Evolutionary conservation across 768 basidiomycete genomes (phyloP).

Genomic region (Leccinellum albellum): DNA sequence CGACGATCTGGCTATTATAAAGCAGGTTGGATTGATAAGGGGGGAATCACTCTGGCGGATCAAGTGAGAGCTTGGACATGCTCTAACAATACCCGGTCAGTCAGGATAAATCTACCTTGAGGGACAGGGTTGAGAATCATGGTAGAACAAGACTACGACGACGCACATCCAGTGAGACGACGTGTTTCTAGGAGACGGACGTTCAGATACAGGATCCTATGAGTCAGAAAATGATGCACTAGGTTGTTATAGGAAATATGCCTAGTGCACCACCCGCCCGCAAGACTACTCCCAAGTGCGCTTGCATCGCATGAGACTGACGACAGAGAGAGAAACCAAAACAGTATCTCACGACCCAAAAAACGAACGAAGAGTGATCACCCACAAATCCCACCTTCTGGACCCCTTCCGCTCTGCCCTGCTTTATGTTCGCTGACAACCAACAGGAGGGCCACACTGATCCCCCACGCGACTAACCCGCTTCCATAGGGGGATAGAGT

Average conservation of each 20-base stretch:
- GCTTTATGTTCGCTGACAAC: conserved; percentile 78
- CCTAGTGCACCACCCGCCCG: conserved; percentile 92
- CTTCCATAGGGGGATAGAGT: conserved; percentile 50
- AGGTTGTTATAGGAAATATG: conserved; percentile 77
- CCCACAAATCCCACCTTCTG: conserved; percentile 82
- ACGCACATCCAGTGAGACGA: conserved; percentile 79
- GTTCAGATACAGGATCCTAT: neutral
- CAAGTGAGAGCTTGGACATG: conserved; percentile 83
- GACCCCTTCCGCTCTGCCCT: conserved; percentile 62
- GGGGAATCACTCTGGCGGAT: conserved; percentile 61
- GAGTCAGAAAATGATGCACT: conserved; percentile 35
- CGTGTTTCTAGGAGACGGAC: conserved; percentile 48
- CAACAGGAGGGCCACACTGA: conserved; percentile 75
- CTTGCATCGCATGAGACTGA: conserved; percentile 32
- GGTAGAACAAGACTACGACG: neutral
- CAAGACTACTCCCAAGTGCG: conserved; percentile 53
- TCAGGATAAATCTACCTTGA: conserved; percentile 67
- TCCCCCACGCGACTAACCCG: conserved; percentile 84
- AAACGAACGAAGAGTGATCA: conserved; percentile 50
- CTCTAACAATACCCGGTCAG: conserved; percentile 92
- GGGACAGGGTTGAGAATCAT: neutral
- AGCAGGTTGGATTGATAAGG: neutral
- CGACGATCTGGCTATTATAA: conserved; percentile 34
- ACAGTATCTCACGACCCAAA: neutral
- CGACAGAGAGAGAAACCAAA: neutral